Percentiles rank a stretch among this genome's conserved stretches.
phyloP scores from a whole-genome alignment of 805 yeast species.

The Nakazawaea peltata region DNA sequence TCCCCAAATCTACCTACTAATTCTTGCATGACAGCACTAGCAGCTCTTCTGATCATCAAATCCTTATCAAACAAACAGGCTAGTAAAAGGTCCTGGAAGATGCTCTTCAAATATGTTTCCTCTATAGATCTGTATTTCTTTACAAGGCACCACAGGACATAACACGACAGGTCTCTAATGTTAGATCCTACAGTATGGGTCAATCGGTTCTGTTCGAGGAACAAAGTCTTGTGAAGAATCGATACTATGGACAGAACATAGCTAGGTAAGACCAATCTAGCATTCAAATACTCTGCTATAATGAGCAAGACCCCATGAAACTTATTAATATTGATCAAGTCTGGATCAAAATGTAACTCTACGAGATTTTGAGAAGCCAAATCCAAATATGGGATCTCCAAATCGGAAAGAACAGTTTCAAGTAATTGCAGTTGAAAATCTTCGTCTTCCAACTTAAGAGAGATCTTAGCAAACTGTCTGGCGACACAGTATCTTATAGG shows the following conservation, averaged over 20 bases:
- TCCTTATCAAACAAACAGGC: slow-evolving; percentile 67
- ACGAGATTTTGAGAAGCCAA: background rate
- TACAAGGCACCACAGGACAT: slow-evolving; percentile 72
- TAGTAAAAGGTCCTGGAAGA: slow-evolving; percentile 34
- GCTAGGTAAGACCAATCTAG: slow-evolving; percentile 12
- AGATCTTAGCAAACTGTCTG: slow-evolving; percentile 50
- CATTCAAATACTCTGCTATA: slow-evolving; percentile 38
- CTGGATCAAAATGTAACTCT: slow-evolving; percentile 18
- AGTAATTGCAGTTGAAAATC: slow-evolving; percentile 36
- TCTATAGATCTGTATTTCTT: slow-evolving; percentile 25
- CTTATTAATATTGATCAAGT: slow-evolving; percentile 28
- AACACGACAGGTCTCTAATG: slow-evolving; percentile 80
- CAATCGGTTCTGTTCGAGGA: slow-evolving; percentile 48
- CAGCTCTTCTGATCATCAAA: slow-evolving; percentile 67
- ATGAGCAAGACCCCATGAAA: slow-evolving; percentile 55
- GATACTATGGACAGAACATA: slow-evolving; percentile 21
- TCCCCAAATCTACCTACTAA: slow-evolving; percentile 68
- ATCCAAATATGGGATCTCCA: slow-evolving; percentile 19
- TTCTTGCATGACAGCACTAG: slow-evolving; percentile 84
- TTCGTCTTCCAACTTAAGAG: slow-evolving; percentile 19
- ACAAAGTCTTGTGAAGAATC: slow-evolving; percentile 38
- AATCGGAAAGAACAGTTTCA: slow-evolving; percentile 21
- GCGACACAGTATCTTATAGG: slow-evolving; percentile 58
- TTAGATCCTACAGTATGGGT: slow-evolving; percentile 53
- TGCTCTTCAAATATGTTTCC: slow-evolving; percentile 13